These are phyloP conservation scores for Xylaria arbuscula DNA, from an alignment of 2,329 filamentous ascomycete genomes.

Conservation along the genomic window DNA sequence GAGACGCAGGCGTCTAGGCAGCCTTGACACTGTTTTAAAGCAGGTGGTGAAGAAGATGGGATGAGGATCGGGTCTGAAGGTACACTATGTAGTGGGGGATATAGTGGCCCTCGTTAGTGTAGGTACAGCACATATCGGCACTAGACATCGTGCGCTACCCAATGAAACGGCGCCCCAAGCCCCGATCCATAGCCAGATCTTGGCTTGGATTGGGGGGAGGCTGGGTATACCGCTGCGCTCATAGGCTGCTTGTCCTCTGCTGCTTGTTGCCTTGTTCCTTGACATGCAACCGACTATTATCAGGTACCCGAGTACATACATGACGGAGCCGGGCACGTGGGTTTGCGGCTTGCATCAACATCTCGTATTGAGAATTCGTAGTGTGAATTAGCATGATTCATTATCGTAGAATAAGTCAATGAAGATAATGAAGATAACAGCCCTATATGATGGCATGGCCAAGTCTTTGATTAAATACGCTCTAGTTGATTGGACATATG, in stretches of 20 bases:
- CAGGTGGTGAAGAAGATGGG: background rate
- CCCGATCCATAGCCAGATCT: constrained; percentile 20
- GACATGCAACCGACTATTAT: background rate
- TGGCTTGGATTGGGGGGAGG: background rate
- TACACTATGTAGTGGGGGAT: background rate
- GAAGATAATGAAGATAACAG: background rate
- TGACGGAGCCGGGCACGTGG: constrained; percentile 11
- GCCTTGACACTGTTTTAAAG: background rate
- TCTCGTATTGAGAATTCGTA: constrained; percentile 18
- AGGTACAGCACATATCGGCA: background rate
- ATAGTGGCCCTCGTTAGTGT: background rate
- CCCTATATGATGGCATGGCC: background rate
- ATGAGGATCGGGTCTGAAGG: background rate
- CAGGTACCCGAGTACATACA: background rate
- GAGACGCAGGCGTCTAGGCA: background rate
- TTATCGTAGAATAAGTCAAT: background rate
- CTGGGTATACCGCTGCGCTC: constrained; percentile 1
- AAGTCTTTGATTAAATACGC: background rate
- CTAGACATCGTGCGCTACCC: background rate
- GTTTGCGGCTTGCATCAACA: constrained; percentile 5
- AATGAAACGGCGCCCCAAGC: background rate
- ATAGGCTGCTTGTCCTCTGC: background rate
- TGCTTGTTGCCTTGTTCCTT: background rate
- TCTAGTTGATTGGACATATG: too few relatives aligned
- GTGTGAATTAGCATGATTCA: background rate